Conservation (phyloP, 371 early-diverging fungal genomes). For the Mucor irregularis region DNA sequence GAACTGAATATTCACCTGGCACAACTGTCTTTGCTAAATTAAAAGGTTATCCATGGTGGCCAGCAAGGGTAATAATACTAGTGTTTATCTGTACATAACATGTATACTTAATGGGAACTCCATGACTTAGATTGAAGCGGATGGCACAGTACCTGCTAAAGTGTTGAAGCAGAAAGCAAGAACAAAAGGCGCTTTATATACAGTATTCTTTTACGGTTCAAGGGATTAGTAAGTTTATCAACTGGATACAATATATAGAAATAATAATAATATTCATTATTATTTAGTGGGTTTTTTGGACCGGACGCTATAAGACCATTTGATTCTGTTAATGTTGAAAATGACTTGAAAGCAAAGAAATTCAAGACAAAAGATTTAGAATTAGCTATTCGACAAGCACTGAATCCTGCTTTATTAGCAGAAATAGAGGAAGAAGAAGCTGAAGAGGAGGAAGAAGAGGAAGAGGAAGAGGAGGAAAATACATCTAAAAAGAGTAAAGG, state of each 20-base stretch:
- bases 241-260: not conserved
- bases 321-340: constrained; percentile 24
- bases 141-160: constrained; percentile 50
- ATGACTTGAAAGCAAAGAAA: constrained; percentile 35
- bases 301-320: constrained; percentile 38
- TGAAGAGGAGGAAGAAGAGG: constrained; percentile 25
- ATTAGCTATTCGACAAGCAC: constrained; percentile 42
- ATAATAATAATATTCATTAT: not conserved
- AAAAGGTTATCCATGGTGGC: constrained; percentile 83
- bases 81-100: not conserved
- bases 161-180: constrained; percentile 61
- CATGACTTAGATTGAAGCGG: constrained; percentile 54
- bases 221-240: constrained; percentile 64
- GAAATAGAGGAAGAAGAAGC: constrained; percentile 22
- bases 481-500: constrained; percentile 4
- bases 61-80: constrained; percentile 58
- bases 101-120: not conserved
- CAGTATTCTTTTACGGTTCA: constrained; percentile 73
- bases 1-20: constrained; percentile 53
- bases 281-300: constrained; percentile 40
- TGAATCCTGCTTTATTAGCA: constrained; percentile 21
- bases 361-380: constrained; percentile 39
- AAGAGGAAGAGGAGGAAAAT: constrained; percentile 22
- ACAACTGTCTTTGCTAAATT: constrained; percentile 71
- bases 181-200: constrained; percentile 54